phyloP scores from a whole-genome alignment of 192 early-diverging fungal species.

The Pecoramyces ruminantium region DNA sequence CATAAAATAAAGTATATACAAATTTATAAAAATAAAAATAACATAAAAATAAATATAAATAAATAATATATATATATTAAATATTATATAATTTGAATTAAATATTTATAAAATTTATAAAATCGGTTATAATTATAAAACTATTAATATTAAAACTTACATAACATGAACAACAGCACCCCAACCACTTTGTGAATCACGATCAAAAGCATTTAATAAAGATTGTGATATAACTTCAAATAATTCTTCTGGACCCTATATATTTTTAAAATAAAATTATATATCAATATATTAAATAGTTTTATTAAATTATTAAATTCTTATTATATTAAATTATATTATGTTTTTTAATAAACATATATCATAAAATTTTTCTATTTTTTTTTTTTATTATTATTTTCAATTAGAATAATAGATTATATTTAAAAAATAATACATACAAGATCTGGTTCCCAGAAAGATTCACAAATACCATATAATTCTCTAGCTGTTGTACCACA shows the following conservation, averaged over 20 bases:
- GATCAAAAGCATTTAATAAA: constrained; percentile 82
- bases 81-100: too few species aligned
- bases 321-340: too few species aligned
- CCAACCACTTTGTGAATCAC: constrained; percentile 90
- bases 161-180: constrained; percentile 89
- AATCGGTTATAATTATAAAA: too few species aligned
- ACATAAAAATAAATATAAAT: not conserved
- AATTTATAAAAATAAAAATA: not conserved
- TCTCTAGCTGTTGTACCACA: constrained; percentile 69
- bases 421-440: constrained; percentile 22
- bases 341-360: too few species aligned
- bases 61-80: not conserved
- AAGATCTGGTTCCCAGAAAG: constrained; percentile 92
- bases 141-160: constrained; percentile 14
- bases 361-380: too few species aligned
- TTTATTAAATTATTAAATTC: too few species aligned
- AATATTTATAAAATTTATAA: too few species aligned
- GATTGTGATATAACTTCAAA: constrained; percentile 95
- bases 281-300: too few species aligned
- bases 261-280: too few species aligned
- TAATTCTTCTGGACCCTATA: constrained; percentile 77
- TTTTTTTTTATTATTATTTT: not conserved
- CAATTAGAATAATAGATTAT: not conserved
- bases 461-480: constrained; percentile 92
- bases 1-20: not conserved